Evolutionary conservation across 768 basidiomycete species (phyloP).

Genomic region (Leccinum rimulosum): DNA sequence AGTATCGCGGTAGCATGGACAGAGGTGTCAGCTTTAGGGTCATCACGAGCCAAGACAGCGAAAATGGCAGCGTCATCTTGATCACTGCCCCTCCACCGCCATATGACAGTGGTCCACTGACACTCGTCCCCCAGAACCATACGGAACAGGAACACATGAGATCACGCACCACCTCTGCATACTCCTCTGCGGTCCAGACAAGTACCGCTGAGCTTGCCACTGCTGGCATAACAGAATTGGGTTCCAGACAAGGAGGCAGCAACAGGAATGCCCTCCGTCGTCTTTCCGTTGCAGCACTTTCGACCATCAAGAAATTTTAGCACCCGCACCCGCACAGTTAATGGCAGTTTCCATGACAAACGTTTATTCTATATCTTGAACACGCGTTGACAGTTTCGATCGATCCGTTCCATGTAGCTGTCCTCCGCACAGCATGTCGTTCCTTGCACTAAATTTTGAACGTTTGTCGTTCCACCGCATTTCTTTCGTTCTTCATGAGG

Average conservation of each 20-base stretch:
- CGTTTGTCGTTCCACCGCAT: not conserved
- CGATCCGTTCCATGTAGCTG: not conserved
- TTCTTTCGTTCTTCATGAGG: not conserved
- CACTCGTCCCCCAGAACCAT: constrained; percentile 6
- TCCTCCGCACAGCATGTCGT: constrained; percentile 1
- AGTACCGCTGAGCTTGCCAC: constrained; percentile 11
- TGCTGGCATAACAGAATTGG: constrained; percentile 6
- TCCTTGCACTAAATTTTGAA: constrained; percentile 9
- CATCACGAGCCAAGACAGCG: constrained; percentile 28
- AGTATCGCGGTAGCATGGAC: constrained; percentile 21
- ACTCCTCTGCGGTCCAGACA: constrained; percentile 20
- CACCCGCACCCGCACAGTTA: not conserved
- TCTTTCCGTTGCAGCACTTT: constrained; percentile 32
- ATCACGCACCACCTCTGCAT: constrained; percentile 22
- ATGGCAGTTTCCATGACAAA: constrained; percentile 3
- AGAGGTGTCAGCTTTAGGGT: constrained; percentile 17
- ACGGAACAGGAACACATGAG: constrained; percentile 9
- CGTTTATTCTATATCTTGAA: constrained; percentile 9
- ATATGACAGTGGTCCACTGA: constrained; percentile 14
- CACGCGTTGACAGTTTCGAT: not conserved
- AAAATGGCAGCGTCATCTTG: constrained; percentile 29
- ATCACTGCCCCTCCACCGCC: constrained; percentile 31
- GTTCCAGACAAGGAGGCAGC: constrained; percentile 14
- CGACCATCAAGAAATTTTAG: constrained; percentile 28
- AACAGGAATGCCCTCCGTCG: constrained; percentile 26